phyloP scores from a whole-genome alignment of 164 flowering plant species.

The Echeveria elegans region DNA sequence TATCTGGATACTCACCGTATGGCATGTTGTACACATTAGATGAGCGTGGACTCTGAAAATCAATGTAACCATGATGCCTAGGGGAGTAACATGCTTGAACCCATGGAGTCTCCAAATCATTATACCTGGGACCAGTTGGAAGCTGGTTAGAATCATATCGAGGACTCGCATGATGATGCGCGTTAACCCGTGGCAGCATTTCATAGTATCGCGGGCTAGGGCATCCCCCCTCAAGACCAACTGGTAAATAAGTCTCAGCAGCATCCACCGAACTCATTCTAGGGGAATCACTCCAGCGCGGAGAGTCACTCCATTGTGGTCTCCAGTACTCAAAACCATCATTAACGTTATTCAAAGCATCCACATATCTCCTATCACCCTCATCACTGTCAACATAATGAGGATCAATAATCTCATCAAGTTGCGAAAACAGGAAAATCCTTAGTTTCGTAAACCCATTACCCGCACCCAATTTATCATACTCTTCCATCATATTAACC shows the following conservation, averaged over 20 bases:
- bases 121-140: neutral
- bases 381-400: neutral
- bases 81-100: constrained; percentile 1
- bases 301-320: constrained; percentile 1
- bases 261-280: constrained; percentile 6
- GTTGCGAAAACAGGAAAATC: neutral
- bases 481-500: constrained; percentile 1
- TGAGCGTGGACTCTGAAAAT: neutral
- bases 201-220: constrained; percentile 3
- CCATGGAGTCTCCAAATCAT: constrained; percentile 4
- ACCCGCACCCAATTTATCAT: neutral
- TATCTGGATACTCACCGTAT: neutral
- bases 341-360: constrained; percentile 5
- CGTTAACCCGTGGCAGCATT: neutral
- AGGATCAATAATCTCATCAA: neutral
- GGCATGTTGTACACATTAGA: neutral
- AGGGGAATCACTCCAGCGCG: constrained; percentile 1
- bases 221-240: constrained; percentile 1
- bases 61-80: neutral
- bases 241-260: neutral
- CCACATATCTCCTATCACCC: constrained; percentile 5
- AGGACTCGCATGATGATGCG: constrained; percentile 1
- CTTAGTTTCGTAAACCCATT: neutral
- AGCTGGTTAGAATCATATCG: constrained; percentile 7
- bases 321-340: constrained; percentile 5